Conservation (phyloP, 2,329 filamentous ascomycete genomes). For the Juglanconis sp. region DNA sequence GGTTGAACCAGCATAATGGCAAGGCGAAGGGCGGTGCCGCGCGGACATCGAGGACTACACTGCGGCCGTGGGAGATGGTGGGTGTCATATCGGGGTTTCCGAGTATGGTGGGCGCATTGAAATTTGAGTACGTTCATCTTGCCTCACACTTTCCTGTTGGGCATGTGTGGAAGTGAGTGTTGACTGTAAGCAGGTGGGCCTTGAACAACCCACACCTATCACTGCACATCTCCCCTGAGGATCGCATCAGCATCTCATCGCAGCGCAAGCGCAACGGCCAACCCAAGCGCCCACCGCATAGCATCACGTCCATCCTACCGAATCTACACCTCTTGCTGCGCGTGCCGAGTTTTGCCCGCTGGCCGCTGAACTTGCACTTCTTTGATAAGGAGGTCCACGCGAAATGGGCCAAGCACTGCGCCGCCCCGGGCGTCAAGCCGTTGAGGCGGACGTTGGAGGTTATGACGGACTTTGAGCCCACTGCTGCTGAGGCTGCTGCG, state of each 20-base stretch:
- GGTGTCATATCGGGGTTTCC: constrained; percentile 85
- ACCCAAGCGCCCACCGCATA: constrained; percentile 55
- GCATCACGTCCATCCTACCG: constrained; percentile 66
- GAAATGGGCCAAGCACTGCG: constrained; percentile 63
- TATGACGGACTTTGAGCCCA: constrained; percentile 50
- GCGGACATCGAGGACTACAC: constrained; percentile 62
- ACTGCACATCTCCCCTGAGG: constrained; percentile 66
- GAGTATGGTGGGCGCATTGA: constrained; percentile 79
- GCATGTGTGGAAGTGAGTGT: not conserved
- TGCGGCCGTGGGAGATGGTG: constrained; percentile 90
- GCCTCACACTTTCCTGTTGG: not conserved
- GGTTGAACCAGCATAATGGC: constrained; percentile 91
- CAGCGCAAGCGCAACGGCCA: constrained; percentile 50
- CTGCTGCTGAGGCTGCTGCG: not conserved
- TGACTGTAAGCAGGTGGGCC: constrained; percentile 67
- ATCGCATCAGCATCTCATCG: constrained; percentile 54
- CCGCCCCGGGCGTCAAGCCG: constrained; percentile 40
- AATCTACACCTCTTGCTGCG: constrained; percentile 79
- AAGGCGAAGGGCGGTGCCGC: constrained; percentile 74
- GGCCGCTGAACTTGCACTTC: constrained; percentile 81
- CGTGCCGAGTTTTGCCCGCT: constrained; percentile 74
- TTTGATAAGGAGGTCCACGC: constrained; percentile 67
- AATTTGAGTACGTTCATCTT: constrained; percentile 70
- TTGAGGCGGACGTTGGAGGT: constrained; percentile 50
- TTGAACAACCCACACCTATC: constrained; percentile 83